Percentiles rank a stretch among this genome's conserved stretches.
phyloP scores from a whole-genome alignment of 768 basidiomycete genomes.

The Mycena maculata region DNA sequence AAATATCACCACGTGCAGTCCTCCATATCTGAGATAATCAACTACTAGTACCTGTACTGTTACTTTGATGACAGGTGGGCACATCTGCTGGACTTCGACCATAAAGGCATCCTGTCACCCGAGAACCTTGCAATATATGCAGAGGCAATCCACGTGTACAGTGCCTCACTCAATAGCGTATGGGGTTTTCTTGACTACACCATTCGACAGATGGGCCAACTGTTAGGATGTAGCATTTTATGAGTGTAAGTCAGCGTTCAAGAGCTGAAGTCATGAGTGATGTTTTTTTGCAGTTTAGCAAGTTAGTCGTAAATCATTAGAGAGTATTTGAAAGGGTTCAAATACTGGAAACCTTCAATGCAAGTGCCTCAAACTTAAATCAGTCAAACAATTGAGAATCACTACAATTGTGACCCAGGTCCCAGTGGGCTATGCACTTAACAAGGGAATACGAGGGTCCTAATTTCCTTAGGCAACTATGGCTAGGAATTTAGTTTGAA shows the following conservation, averaged over 20 bases:
- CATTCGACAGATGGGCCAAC: conserved; percentile 32
- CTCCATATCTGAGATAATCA: conserved; percentile 36
- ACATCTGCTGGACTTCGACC: conserved; percentile 25
- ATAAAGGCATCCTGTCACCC: not conserved
- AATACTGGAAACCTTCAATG: conserved; percentile 43
- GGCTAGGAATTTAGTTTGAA: too few species aligned
- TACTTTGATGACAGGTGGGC: conserved; percentile 35
- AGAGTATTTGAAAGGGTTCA: too few species aligned
- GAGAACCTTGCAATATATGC: conserved; percentile 3
- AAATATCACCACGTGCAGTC: conserved; percentile 33
- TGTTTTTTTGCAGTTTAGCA: too few species aligned
- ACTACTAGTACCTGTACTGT: conserved; percentile 3
- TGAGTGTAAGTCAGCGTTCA: too few species aligned
- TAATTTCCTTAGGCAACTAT: too few species aligned
- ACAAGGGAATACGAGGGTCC: too few species aligned
- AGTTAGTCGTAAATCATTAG: too few species aligned
- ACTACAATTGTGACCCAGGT: too few species aligned
- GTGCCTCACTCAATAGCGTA: conserved; percentile 30
- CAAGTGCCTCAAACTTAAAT: conserved; percentile 44
- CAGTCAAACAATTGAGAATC: too few species aligned
- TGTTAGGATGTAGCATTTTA: not conserved
- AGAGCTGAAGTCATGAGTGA: too few species aligned
- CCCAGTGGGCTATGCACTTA: too few species aligned
- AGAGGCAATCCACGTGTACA: conserved; percentile 22
- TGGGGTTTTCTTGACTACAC: conserved; percentile 42